A percentile compares a stretch with the other conserved stretches of the same genome.
Conservation (phyloP, 1,284 basidiomycete genomes). For the Tilletia indica region DNA sequence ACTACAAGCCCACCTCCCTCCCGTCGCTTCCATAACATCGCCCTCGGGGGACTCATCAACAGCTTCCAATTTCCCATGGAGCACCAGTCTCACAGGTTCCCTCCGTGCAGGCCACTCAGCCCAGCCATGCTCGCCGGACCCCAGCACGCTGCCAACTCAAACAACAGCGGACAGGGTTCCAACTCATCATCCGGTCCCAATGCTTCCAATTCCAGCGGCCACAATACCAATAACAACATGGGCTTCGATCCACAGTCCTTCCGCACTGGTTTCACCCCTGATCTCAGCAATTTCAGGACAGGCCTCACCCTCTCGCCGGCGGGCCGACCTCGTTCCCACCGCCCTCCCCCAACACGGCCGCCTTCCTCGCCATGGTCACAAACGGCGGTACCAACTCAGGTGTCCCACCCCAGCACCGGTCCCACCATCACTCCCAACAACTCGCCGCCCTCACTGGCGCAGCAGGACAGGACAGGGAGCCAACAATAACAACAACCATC, state of each 20-base stretch:
- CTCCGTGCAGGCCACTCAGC: conserved; percentile 82
- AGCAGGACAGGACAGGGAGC: background rate
- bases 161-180: conserved; percentile 25
- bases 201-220: conserved; percentile 7
- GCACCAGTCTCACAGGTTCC: conserved; percentile 60
- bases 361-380: conserved; percentile 87
- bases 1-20: conserved; percentile 66
- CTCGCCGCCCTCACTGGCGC: conserved; percentile 35
- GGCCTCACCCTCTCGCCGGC: conserved; percentile 63
- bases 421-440: conserved; percentile 77
- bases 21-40: conserved; percentile 78
- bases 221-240: conserved; percentile 9
- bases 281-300: conserved; percentile 55
- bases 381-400: conserved; percentile 43
- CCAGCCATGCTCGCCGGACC: conserved; percentile 94
- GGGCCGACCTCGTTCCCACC: conserved; percentile 66
- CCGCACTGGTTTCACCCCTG: conserved; percentile 76
- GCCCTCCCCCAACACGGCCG: conserved; percentile 83
- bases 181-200: conserved; percentile 23
- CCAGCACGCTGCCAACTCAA: conserved; percentile 53
- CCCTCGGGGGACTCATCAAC: conserved; percentile 68
- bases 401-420: conserved; percentile 30
- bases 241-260: conserved; percentile 69
- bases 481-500: background rate
- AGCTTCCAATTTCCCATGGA: conserved; percentile 39